These are phyloP conservation scores for Wickerhamiella kurtzmanii DNA, from an alignment of 805 yeast genomes.

Conservation along the genomic window DNA sequence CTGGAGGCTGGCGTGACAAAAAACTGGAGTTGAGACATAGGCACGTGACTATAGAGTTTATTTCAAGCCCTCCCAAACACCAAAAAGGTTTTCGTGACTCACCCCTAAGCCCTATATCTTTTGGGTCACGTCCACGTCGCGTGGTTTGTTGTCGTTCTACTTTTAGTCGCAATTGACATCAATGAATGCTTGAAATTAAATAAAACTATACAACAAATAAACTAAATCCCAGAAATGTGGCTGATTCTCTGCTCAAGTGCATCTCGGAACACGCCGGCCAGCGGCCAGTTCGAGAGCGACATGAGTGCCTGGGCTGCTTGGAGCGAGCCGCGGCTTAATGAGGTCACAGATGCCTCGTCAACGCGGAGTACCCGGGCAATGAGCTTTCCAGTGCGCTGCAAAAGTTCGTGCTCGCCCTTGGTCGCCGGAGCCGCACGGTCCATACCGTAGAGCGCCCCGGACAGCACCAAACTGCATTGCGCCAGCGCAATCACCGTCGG, in stretches of 20 bases:
- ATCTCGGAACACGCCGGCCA: constrained; percentile 12
- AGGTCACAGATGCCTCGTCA: constrained; percentile 7
- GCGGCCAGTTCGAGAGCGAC: constrained; percentile 12
- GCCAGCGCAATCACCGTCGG: constrained; percentile 26
- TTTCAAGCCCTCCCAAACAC: no score
- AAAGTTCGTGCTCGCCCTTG: constrained; percentile 15
- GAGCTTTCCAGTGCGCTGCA: constrained; percentile 15
- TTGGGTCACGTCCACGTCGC: no score
- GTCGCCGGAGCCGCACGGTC: constrained; percentile 9
- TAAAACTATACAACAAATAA: not conserved
- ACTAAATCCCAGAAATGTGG: not conserved
- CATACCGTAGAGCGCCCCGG: constrained; percentile 21
- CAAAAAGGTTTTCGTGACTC: no score
- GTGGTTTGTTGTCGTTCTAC: no score
- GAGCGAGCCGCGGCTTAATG: constrained; percentile 7
- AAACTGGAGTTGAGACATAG: not conserved
- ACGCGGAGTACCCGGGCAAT: not conserved
- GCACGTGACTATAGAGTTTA: not conserved
- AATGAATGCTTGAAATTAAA: not conserved
- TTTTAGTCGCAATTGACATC: no score
- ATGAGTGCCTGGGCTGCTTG: not conserved
- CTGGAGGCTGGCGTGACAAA: not conserved
- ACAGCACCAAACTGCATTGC: constrained; percentile 27
- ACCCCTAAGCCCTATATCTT: no score
- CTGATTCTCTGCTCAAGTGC: constrained; percentile 7